These are phyloP conservation scores for Vitis rotundifolia DNA, from an alignment of 164 flowering plant genomes.

Conservation along the genomic window DNA sequence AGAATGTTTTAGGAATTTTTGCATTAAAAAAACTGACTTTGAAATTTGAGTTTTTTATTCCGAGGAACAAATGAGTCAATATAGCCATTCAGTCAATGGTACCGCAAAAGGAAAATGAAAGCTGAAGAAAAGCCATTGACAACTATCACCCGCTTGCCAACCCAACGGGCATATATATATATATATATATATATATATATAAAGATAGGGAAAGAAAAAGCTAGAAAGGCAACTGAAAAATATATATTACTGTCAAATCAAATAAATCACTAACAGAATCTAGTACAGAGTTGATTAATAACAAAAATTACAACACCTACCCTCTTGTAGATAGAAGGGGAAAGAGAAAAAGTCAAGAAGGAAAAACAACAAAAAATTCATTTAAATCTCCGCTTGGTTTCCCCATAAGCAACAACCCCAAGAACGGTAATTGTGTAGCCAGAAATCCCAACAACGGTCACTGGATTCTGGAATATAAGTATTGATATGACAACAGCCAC, in stretches of 20 bases:
- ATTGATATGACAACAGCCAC: constrained; percentile 93
- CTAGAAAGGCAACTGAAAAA: not conserved
- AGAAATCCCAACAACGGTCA: constrained; percentile 76
- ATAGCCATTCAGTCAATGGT: too few species aligned
- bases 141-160: not conserved
- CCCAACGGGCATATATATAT: not conserved
- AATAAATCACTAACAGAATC: constrained; percentile 6
- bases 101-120: too few species aligned
- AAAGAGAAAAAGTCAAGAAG: not conserved
- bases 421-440: constrained; percentile 82
- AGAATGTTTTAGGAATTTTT: too few species aligned
- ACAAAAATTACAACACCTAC: not conserved
- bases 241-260: not conserved
- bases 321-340: not conserved
- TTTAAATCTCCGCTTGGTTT: constrained; percentile 74
- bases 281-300: not conserved
- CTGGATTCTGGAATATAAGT: constrained; percentile 78
- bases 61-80: too few species aligned
- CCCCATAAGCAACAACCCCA: constrained; percentile 91
- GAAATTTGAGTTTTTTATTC: too few species aligned
- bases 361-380: constrained; percentile 17
- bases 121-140: too few species aligned
- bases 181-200: not conserved
- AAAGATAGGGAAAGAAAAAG: constrained; percentile 3
- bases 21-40: too few species aligned